phyloP scores from a whole-genome alignment of 495 filamentous ascomycete species.

The Letharia lupina region DNA sequence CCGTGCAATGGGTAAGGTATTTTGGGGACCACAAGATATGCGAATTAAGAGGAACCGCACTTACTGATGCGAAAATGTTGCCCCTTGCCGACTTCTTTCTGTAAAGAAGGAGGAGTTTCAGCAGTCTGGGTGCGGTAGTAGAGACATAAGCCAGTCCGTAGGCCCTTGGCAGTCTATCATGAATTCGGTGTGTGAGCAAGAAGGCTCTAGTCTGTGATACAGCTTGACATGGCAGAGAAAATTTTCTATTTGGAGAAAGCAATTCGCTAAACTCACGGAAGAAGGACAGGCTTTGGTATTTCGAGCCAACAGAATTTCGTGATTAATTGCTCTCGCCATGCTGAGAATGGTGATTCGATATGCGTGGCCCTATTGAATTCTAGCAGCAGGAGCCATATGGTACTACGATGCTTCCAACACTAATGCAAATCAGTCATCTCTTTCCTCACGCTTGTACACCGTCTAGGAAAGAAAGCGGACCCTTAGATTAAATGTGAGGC shows the following conservation, averaged over 20 bases:
- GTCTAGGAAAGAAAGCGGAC: neutral
- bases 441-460: neutral
- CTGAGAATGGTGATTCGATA: neutral
- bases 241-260: neutral
- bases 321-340: neutral
- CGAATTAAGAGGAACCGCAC: neutral
- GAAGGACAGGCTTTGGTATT: neutral
- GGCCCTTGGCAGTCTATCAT: conserved; percentile 14
- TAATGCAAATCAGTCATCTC: neutral
- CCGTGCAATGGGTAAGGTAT: too few species aligned
- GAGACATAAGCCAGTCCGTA: conserved; percentile 20
- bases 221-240: neutral
- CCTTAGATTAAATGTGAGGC: neutral
- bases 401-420: neutral
- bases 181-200: neutral
- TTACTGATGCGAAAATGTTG: conserved; percentile 6
- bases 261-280: neutral
- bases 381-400: neutral
- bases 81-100: conserved; percentile 3
- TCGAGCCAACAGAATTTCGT: neutral
- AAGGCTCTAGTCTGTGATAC: neutral
- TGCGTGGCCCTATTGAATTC: neutral
- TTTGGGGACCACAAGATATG: neutral
- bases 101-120: conserved; percentile 16
- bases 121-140: conserved; percentile 14